These are phyloP conservation scores for Hordeum marinum DNA, from an alignment of 176 grass and related monocot genomes.

Conservation along the genomic window DNA sequence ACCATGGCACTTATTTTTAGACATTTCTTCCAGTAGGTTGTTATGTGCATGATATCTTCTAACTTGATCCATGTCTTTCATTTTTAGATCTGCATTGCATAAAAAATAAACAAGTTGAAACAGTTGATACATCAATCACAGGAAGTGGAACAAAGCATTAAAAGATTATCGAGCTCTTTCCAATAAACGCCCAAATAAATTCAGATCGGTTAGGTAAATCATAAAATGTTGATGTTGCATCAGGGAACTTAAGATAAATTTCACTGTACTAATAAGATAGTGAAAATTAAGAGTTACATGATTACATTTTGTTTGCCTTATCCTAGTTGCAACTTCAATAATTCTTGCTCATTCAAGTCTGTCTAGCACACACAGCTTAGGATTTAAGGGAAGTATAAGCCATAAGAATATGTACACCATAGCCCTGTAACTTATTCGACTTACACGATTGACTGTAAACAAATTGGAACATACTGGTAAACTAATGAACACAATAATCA, in stretches of 20 bases:
- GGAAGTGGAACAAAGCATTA: not conserved
- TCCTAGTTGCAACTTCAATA: not conserved
- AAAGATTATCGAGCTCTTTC: not conserved
- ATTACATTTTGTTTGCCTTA: not conserved
- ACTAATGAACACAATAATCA: not conserved
- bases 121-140: constrained; percentile 7
- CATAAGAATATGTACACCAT: not conserved
- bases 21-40: constrained; percentile 60
- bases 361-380: not conserved
- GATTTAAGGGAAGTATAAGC: not conserved
- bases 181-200: not conserved
- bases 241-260: not conserved
- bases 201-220: not conserved
- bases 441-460: constrained; percentile 6
- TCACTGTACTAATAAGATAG: not conserved
- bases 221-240: not conserved
- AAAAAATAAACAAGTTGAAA: constrained; percentile 21
- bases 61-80: constrained; percentile 65
- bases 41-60: constrained; percentile 61
- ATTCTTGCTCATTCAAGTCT: constrained; percentile 3
- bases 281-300: not conserved
- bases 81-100: constrained; percentile 68
- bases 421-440: not conserved
- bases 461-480: not conserved
- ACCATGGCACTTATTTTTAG: constrained; percentile 88